Evolutionary conservation across 1,284 basidiomycete genomes (phyloP).

Genomic region (Amylostereum areolatum): DNA sequence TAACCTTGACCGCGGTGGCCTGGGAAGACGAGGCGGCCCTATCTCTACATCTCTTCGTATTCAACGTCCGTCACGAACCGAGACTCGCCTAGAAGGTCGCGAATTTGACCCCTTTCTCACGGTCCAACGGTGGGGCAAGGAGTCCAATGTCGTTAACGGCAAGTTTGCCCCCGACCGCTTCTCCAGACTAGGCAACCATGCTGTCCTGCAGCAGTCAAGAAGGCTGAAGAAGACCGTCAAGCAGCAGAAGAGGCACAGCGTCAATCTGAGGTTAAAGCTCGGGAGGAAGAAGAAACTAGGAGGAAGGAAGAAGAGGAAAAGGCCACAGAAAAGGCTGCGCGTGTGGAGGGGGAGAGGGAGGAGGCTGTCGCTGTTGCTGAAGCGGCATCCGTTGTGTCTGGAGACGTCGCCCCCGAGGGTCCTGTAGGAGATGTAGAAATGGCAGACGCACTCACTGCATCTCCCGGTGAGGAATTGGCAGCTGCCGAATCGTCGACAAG

Average conservation of each 20-base stretch:
- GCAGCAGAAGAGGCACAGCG: no score
- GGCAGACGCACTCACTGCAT: no score
- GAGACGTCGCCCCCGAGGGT: no score
- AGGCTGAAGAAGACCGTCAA: slow-evolving; percentile 39
- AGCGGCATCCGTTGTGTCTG: not conserved
- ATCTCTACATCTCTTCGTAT: no score
- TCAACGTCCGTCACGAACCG: no score
- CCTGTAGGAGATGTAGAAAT: slow-evolving; percentile 17
- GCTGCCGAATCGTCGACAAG: slow-evolving; percentile 13
- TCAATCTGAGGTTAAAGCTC: slow-evolving; percentile 34
- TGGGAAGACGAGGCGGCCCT: slow-evolving; percentile 35
- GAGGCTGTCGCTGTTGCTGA: slow-evolving; percentile 16
- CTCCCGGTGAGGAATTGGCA: slow-evolving; percentile 9
- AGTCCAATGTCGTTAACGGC: slow-evolving; percentile 77
- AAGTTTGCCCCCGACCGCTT: slow-evolving; percentile 65
- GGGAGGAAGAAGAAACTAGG: slow-evolving; percentile 26
- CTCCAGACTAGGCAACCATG: slow-evolving; percentile 66
- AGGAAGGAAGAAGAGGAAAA: slow-evolving; percentile 17
- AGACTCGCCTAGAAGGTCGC: no score
- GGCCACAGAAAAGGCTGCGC: slow-evolving; percentile 13
- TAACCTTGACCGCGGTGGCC: slow-evolving; percentile 47
- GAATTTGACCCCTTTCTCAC: slow-evolving; percentile 78
- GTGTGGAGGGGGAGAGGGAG: no score
- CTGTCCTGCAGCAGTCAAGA: slow-evolving; percentile 74
- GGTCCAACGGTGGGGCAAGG: slow-evolving; percentile 87